Evolutionary conservation across 192 early-diverging fungal species (phyloP).

Genomic region (Coemansia reversa): DNA sequence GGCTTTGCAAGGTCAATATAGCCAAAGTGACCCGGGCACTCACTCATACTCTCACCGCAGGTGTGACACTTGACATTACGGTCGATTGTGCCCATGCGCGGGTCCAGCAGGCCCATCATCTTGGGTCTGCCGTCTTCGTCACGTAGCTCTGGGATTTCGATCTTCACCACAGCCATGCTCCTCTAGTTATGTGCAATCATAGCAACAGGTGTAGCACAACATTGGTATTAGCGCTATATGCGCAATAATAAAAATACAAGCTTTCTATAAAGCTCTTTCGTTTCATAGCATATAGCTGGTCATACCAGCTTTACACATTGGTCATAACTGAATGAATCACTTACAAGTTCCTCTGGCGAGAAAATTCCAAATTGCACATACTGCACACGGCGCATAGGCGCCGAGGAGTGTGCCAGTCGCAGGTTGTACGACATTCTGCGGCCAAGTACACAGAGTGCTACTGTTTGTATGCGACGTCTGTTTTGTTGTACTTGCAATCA

Average conservation of each 20-base stretch:
- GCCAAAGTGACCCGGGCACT: slow-evolving; percentile 98
- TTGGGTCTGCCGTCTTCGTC: slow-evolving; percentile 85
- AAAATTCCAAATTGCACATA: slow-evolving; percentile 95
- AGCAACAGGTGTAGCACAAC: background rate
- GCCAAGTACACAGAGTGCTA: background rate
- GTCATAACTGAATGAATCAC: slow-evolving; percentile 15
- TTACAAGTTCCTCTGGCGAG: slow-evolving; percentile 95
- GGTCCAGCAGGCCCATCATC: slow-evolving; percentile 84
- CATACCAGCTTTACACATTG: background rate
- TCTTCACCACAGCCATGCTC: slow-evolving; percentile 94
- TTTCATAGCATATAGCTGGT: background rate
- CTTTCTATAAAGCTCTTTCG: background rate
- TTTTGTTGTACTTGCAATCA: slow-evolving; percentile 11
- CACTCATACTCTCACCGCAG: slow-evolving; percentile 90
- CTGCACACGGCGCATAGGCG: slow-evolving; percentile 72
- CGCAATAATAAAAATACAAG: background rate
- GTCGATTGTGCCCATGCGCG: slow-evolving; percentile 96
- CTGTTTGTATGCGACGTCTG: slow-evolving; percentile 4
- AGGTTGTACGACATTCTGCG: slow-evolving; percentile 39
- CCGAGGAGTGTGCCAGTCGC: slow-evolving; percentile 47
- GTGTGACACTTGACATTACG: slow-evolving; percentile 96
- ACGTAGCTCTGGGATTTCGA: slow-evolving; percentile 84
- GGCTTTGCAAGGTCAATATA: slow-evolving; percentile 95
- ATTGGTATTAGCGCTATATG: background rate
- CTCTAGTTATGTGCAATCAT: slow-evolving; percentile 62